Conservation (phyloP, 495 filamentous ascomycete species). For the Penicillium bialowiezense region DNA sequence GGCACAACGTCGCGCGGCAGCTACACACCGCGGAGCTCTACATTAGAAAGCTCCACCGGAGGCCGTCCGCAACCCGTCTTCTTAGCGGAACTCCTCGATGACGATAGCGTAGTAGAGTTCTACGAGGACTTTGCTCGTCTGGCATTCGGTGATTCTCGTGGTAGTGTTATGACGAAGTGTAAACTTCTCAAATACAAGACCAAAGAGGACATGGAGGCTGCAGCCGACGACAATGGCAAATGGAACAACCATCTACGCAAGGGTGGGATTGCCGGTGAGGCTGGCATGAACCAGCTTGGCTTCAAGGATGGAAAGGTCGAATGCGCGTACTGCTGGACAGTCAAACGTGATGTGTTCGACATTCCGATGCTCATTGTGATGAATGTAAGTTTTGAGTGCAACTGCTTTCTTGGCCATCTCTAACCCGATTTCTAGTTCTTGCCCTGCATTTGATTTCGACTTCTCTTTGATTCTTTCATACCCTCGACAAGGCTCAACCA, state of each 20-base stretch:
- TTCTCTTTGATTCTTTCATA: slow-evolving; percentile 17
- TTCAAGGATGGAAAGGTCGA: slow-evolving; percentile 89
- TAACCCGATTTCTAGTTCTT: slow-evolving; percentile 34
- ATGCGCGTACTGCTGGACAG: slow-evolving; percentile 93
- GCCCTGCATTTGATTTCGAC: slow-evolving; percentile 43
- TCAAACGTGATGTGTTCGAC: slow-evolving; percentile 95
- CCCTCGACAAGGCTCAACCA: slow-evolving; percentile 12
- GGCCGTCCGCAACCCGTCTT: slow-evolving; percentile 71
- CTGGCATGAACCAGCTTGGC: slow-evolving; percentile 69
- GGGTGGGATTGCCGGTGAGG: slow-evolving; percentile 67
- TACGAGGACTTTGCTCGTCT: slow-evolving; percentile 93
- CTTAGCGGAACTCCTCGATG: slow-evolving; percentile 87
- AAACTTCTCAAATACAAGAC: slow-evolving; percentile 89
- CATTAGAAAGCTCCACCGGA: slow-evolving; percentile 18
- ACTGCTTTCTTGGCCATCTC: neutral
- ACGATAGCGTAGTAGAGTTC: slow-evolving; percentile 89
- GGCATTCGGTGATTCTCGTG: slow-evolving; percentile 84
- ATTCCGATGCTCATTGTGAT: slow-evolving; percentile 98
- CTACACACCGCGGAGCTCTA: slow-evolving; percentile 47
- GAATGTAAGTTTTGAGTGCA: slow-evolving; percentile 68
- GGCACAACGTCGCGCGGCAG: slow-evolving; percentile 42
- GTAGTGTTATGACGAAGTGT: slow-evolving; percentile 77
- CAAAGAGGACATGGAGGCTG: slow-evolving; percentile 56
- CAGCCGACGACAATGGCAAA: slow-evolving; percentile 40
- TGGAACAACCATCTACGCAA: slow-evolving; percentile 47